Percentiles rank a stretch among this genome's conserved stretches.
Conservation (phyloP, 139 green algal species). For the Picocystis salinarum region DNA sequence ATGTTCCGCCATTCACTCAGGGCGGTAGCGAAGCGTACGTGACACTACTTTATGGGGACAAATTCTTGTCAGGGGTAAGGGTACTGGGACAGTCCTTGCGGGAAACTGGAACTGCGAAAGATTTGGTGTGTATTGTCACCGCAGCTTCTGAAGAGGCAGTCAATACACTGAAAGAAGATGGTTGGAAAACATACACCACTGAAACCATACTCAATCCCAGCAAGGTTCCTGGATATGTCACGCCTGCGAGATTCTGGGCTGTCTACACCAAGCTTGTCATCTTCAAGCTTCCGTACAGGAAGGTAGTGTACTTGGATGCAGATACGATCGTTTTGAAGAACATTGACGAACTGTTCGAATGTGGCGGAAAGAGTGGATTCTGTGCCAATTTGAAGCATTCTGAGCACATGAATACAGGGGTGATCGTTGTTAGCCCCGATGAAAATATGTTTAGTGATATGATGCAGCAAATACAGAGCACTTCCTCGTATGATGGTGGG, state of each 20-base stretch:
- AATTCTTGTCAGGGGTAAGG: constrained; percentile 31
- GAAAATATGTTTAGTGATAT: constrained; percentile 32
- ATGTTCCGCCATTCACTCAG: too few relatives aligned
- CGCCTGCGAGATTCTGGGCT: constrained; percentile 31
- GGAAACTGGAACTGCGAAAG: constrained; percentile 29
- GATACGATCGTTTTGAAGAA: constrained; percentile 38
- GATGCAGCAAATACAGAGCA: constrained; percentile 25
- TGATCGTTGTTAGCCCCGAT: constrained; percentile 33
- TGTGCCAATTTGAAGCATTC: constrained; percentile 45
- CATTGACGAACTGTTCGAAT: constrained; percentile 45
- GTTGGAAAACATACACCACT: too few relatives aligned
- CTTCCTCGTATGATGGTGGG: constrained; percentile 48
- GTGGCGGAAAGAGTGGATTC: constrained; percentile 43
- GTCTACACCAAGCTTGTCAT: constrained; percentile 64
- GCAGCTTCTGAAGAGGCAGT: too few relatives aligned
- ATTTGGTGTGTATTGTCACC: too few relatives aligned
- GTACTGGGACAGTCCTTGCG: constrained; percentile 38
- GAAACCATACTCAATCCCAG: constrained; percentile 29
- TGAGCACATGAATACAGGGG: constrained; percentile 52
- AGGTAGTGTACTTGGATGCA: constrained; percentile 55
- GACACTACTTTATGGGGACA: constrained; percentile 35
- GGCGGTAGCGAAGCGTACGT: constrained; percentile 43
- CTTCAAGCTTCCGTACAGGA: constrained; percentile 48
- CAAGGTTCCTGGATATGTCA: constrained; percentile 13
- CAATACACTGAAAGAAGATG: too few relatives aligned